A percentile compares a stretch with the other conserved stretches of the same genome.
These are phyloP conservation scores for Blastocrithidia nonstop DNA, from an alignment of 208 protist species.

Conservation along the genomic window DNA sequence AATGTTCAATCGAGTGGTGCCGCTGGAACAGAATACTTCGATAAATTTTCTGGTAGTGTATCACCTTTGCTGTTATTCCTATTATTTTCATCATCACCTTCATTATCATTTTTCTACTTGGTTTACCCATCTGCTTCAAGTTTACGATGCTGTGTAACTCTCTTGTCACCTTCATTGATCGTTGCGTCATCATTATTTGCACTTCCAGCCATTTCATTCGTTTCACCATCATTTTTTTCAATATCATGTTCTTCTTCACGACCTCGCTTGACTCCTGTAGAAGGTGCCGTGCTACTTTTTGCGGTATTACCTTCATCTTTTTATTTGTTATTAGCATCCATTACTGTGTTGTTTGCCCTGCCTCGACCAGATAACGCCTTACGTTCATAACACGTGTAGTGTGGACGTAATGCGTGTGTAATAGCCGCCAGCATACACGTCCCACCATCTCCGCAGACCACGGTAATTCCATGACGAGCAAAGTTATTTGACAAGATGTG, in stretches of 20 bases:
- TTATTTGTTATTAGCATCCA: no score
- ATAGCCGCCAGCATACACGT: constrained; percentile 34
- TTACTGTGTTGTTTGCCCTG: neutral
- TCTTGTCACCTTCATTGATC: no score
- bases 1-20: constrained; percentile 34
- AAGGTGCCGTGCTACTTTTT: no score
- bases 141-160: no score
- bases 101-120: constrained; percentile 7
- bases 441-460: constrained; percentile 42
- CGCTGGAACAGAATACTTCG: constrained; percentile 11
- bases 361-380: neutral
- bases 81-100: constrained; percentile 4
- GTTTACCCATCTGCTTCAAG: constrained; percentile 22
- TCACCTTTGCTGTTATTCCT: neutral
- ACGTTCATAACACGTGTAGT: constrained; percentile 8
- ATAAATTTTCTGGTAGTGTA: constrained; percentile 7
- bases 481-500: constrained; percentile 39
- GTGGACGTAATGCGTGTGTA: constrained; percentile 28
- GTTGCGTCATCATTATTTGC: neutral
- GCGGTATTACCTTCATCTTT: no score
- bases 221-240: neutral
- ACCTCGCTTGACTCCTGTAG: constrained; percentile 5
- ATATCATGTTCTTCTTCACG: constrained; percentile 4
- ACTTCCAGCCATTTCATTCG: neutral
- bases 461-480: constrained; percentile 30